Conservation (phyloP, 2,329 filamentous ascomycete genomes). For the Verticillium isaacii region DNA sequence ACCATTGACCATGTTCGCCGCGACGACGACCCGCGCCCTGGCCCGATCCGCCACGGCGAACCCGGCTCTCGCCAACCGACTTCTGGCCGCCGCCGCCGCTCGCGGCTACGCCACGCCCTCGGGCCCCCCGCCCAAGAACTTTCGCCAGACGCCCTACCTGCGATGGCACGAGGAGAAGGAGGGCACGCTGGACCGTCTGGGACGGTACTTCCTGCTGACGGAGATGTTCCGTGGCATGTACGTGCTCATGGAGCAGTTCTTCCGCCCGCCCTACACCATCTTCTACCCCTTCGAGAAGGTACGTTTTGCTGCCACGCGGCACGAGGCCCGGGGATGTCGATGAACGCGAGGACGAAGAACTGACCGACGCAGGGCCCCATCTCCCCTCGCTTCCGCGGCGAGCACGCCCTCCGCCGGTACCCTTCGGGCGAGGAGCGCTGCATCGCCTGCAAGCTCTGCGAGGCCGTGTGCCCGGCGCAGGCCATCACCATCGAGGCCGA, state of each 20-base stretch:
- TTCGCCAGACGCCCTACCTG: conserved; percentile 69
- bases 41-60: conserved; percentile 9
- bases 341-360: not conserved
- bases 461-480: conserved; percentile 92
- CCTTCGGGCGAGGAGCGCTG: conserved; percentile 97
- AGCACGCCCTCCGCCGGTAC: conserved; percentile 94
- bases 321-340: no score
- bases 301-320: conserved; percentile 11
- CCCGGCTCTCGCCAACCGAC: conserved; percentile 7
- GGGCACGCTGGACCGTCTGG: conserved; percentile 73
- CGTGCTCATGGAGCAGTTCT: conserved; percentile 94
- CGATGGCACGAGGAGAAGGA: conserved; percentile 80
- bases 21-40: conserved; percentile 8
- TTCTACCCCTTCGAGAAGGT: conserved; percentile 98
- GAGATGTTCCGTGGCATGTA: conserved; percentile 99
- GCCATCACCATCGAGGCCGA: conserved; percentile 99
- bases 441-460: conserved; percentile 99
- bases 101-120: conserved; percentile 60
- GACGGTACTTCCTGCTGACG: conserved; percentile 90
- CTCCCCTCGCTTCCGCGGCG: conserved; percentile 94
- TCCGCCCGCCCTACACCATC: conserved; percentile 96
- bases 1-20: conserved; percentile 12
- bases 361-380: conserved; percentile 66
- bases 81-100: conserved; percentile 11
- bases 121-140: conserved; percentile 74